A percentile compares a stretch with the other conserved stretches of the same genome.
Evolutionary conservation across 2,329 filamentous ascomycete genomes (phyloP).

Genomic region (Cladosporium sp.): DNA sequence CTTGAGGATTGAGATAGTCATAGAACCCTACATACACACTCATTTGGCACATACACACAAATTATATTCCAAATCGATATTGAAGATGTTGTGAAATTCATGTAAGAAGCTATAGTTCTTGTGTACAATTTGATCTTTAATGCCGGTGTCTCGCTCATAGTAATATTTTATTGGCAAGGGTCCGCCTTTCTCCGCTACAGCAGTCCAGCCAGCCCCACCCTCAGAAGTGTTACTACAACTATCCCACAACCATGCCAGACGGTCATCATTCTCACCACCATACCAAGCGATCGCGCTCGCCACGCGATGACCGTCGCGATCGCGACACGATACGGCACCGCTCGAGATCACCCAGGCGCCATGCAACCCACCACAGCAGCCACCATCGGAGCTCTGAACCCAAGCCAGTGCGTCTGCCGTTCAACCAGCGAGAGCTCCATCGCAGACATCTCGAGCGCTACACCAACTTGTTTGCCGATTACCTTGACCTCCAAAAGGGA

Average conservation of each 20-base stretch:
- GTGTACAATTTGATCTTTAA: neutral
- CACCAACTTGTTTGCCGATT: slow-evolving; percentile 74
- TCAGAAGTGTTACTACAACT: neutral
- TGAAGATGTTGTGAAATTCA: neutral
- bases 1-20: neutral
- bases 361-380: slow-evolving; percentile 18
- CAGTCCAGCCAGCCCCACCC: neutral
- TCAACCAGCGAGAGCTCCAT: slow-evolving; percentile 54
- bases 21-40: neutral
- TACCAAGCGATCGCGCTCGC: slow-evolving; percentile 30
- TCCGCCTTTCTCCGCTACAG: neutral
- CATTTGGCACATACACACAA: neutral
- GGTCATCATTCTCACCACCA: neutral
- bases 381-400: slow-evolving; percentile 15
- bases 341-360: slow-evolving; percentile 31
- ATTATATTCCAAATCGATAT: neutral
- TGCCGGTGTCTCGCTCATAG: neutral
- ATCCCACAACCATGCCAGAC: slow-evolving; percentile 6
- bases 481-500: slow-evolving; percentile 84
- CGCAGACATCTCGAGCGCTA: slow-evolving; percentile 69
- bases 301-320: slow-evolving; percentile 10
- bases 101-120: neutral
- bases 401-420: slow-evolving; percentile 25
- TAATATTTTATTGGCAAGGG: neutral
- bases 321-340: slow-evolving; percentile 28